Base-by-base conservation (phyloP, 83 land plant species). In the Thuja plicata region DNA sequence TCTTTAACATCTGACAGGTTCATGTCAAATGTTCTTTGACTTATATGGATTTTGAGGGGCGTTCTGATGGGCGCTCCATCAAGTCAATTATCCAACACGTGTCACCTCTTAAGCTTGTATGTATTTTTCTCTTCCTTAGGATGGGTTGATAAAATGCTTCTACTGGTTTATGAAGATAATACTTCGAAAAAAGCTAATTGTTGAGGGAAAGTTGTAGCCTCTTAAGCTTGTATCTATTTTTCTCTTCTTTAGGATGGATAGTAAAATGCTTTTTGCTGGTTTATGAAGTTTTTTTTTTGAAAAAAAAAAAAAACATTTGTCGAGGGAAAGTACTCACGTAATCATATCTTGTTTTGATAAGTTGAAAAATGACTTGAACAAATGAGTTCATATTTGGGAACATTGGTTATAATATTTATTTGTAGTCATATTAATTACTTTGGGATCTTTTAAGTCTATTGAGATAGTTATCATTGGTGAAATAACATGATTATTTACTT, bases 11-110 rank as follows among this genome's bases (percentile, higher is more conserved):
- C 15, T 57, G 32, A 48, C 95, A 98, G 99, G 99, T 98, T 55
- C 94, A 95, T 91, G 96, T 97, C 15, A 95, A 94, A 89, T 98
- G 99, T 89, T 87, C 90, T 35, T 89, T 97, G 89, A 41, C 88
- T 38, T 98, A 96, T 84, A 91, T 97, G 94, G 99, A 98, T 66
- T 97, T 96, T 94, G 99, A 98, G 78, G 99, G 99, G 8, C 97
- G 99, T 50, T 93, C 99, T 88, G 99, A 98, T 94, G 99, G 99
- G 1, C 95, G 97, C 37, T 98, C 99, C 79, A 90, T 98, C 43
- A 98, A 98, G 88, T 92, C 97, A 81, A 97, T 98, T 21, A 90
- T 98, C 46, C 91, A 94, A 19, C 99, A 98, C 89, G 99, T 98
- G 60, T 94, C 99, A 46, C 99, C 99, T 13, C 81, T 98, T 40